phyloP scores from a whole-genome alignment of 2,329 filamentous ascomycete genomes.

The Chrysoporthe deuterocubensis region DNA sequence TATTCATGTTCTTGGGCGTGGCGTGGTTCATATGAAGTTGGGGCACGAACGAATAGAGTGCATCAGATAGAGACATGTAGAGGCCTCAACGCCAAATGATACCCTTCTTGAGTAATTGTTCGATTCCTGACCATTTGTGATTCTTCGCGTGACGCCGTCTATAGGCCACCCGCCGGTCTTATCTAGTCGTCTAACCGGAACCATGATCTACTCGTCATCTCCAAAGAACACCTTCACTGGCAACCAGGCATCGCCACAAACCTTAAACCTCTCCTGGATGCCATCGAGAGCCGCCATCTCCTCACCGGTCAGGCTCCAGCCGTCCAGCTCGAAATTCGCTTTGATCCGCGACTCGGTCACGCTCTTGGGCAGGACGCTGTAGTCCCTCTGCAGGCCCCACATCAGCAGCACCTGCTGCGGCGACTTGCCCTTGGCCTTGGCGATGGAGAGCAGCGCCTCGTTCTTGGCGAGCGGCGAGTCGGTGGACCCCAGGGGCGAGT shows the following conservation, averaged over 20 bases:
- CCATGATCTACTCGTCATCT: conserved; percentile 68
- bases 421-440: conserved; percentile 68
- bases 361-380: conserved; percentile 84
- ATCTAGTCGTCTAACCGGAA: neutral
- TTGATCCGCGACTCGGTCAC: conserved; percentile 75
- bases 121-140: neutral
- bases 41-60: neutral
- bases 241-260: conserved; percentile 75
- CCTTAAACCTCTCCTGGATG: conserved; percentile 79
- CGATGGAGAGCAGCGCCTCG: conserved; percentile 63
- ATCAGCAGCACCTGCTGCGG: conserved; percentile 76
- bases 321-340: conserved; percentile 75
- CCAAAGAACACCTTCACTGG: conserved; percentile 82
- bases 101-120: neutral
- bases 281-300: conserved; percentile 72
- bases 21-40: neutral
- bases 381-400: conserved; percentile 82
- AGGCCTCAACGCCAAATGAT: neutral
- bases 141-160: neutral
- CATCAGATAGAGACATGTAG: neutral
- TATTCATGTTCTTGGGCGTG: neutral
- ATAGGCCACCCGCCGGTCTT: neutral
- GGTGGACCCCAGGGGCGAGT: conserved; percentile 74
- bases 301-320: conserved; percentile 72
- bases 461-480: conserved; percentile 73